A percentile compares a stretch with the other conserved stretches of the same genome.
phyloP scores from a whole-genome alignment of 345 rosid genomes.

The Aquilaria sinensis region DNA sequence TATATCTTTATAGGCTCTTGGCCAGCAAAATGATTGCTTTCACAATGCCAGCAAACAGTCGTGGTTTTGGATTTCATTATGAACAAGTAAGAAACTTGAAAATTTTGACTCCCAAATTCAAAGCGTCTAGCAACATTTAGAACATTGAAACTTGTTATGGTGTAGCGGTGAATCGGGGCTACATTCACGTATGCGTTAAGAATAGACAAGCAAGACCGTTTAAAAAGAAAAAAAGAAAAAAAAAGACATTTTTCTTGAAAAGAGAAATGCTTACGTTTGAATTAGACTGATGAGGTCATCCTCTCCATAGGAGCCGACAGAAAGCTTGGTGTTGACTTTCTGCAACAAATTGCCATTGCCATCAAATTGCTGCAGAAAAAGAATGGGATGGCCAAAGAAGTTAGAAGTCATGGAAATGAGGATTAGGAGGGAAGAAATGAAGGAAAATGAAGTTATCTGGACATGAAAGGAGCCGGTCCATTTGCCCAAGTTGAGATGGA shows the following conservation, averaged over 20 bases:
- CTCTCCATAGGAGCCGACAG: constrained; percentile 80
- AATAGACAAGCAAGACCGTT: too few relatives aligned
- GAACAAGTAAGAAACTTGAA: too few relatives aligned
- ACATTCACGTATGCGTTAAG: too few relatives aligned
- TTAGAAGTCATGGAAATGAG: background rate
- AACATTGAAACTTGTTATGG: too few relatives aligned
- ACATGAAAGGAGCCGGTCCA: constrained; percentile 90
- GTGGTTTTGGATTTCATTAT: too few relatives aligned
- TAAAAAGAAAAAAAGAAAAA: background rate
- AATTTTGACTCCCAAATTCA: too few relatives aligned
- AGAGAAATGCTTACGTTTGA: constrained; percentile 62
- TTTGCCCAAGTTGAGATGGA: constrained; percentile 62
- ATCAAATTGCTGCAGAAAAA: constrained; percentile 79
- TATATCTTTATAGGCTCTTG: background rate
- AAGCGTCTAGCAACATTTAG: too few relatives aligned
- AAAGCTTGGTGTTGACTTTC: constrained; percentile 59
- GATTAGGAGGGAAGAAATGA: background rate
- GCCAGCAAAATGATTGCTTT: too few relatives aligned
- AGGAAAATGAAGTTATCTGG: background rate
- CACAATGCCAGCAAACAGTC: too few relatives aligned
- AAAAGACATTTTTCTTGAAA: background rate
- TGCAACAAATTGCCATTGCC: constrained; percentile 60
- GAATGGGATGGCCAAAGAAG: too few relatives aligned
- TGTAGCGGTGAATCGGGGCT: background rate
- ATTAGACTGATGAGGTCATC: constrained; percentile 80